A percentile compares a stretch with the other conserved stretches of the same genome.
phyloP scores from a whole-genome alignment of 2,329 filamentous ascomycete species.

The Corynespora cassiicola region DNA sequence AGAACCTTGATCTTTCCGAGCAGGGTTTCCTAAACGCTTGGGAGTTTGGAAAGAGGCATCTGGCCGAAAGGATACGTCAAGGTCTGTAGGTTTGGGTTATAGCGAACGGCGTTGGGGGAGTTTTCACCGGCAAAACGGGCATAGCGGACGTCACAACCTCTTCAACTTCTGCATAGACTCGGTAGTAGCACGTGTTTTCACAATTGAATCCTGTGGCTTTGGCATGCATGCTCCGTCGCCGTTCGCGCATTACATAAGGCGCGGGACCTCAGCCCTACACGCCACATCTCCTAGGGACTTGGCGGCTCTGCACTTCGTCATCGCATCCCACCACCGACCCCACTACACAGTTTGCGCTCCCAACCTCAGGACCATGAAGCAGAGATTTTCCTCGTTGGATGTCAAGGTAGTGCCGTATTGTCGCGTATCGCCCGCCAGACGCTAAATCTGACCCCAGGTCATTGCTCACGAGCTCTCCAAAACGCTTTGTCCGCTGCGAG shows the following conservation, averaged over 20 bases:
- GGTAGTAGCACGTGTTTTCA: constrained; percentile 11
- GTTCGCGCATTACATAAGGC: constrained; percentile 14
- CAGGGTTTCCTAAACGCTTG: constrained; percentile 94
- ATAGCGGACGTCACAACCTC: constrained; percentile 23
- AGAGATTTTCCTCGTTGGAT: constrained; percentile 79
- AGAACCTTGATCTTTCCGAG: constrained; percentile 94
- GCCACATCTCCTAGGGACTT: constrained; percentile 12
- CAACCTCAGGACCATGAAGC: constrained; percentile 68
- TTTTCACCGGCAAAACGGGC: constrained; percentile 24
- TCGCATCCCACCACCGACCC: constrained; percentile 31
- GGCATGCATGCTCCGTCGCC: neutral
- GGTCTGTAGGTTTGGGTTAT: constrained; percentile 51
- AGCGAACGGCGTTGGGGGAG: constrained; percentile 40
- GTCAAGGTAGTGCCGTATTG: constrained; percentile 66
- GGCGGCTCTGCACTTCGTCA: constrained; percentile 34
- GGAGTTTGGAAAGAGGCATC: constrained; percentile 89
- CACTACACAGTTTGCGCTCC: constrained; percentile 28
- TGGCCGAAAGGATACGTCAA: constrained; percentile 89
- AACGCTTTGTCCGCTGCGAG: constrained; percentile 76
- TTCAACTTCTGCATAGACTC: constrained; percentile 5
- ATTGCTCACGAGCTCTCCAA: constrained; percentile 91
- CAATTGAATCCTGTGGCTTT: constrained; percentile 1
- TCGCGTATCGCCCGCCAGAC: too few species aligned
- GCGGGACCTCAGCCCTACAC: constrained; percentile 31
- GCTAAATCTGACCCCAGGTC: constrained; percentile 63